phyloP scores from a whole-genome alignment of 306 rosid species.

The Prunus fruticosa region DNA sequence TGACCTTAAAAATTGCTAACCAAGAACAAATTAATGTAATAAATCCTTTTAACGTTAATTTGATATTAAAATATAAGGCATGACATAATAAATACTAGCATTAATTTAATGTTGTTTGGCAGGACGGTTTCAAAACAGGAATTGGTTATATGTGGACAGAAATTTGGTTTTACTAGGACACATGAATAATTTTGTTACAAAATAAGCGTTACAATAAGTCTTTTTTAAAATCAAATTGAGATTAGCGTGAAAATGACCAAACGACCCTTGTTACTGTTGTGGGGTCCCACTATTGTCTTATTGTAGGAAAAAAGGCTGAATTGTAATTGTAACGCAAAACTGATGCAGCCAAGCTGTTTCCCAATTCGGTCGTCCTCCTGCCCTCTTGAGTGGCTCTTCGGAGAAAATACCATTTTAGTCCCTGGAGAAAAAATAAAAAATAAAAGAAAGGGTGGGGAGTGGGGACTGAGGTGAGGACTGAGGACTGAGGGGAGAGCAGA shows the following conservation, averaged over 20 bases:
- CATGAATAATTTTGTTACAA: too few species aligned
- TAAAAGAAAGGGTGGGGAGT: not conserved
- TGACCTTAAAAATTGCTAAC: too few species aligned
- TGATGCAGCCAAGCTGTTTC: not conserved
- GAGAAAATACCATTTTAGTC: not conserved
- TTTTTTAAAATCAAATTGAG: too few species aligned
- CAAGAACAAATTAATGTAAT: too few species aligned
- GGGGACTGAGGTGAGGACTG: not conserved
- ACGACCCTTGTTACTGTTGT: not conserved
- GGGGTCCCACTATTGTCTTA: not conserved
- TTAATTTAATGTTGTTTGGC: too few species aligned
- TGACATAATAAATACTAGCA: too few species aligned
- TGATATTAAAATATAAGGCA: too few species aligned
- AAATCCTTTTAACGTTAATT: too few species aligned
- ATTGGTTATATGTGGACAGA: too few species aligned
- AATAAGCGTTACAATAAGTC: too few species aligned
- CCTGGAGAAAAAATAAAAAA: not conserved
- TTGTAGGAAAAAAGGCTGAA: not conserved
- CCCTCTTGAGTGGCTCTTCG: not conserved
- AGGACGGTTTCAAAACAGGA: too few species aligned
- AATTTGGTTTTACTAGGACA: too few species aligned
- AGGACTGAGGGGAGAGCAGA: not conserved
- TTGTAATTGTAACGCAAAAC: not conserved
- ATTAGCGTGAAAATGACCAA: not conserved
- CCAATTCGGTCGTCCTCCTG: not conserved